Base-by-base conservation (phyloP, 495 filamentous ascomycete genomes). In the Aspergillus mulundensis region DNA sequence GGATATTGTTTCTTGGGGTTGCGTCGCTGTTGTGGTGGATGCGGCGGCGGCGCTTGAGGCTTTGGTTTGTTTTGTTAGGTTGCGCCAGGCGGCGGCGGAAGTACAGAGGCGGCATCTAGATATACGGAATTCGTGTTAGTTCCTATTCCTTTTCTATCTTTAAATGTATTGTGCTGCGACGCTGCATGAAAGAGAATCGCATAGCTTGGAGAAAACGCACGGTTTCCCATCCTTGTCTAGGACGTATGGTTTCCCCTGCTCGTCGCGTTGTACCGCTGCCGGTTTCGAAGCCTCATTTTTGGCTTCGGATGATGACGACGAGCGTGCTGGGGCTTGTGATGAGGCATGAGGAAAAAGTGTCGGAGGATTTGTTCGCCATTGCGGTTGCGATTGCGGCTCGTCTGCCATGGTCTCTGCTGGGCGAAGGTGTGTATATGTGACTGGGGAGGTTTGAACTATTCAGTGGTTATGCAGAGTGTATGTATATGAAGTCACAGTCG, bases 201-300 rank as follows among this genome's bases (percentile, higher is more conserved):
- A 34, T 5, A 21, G 38, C 7, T 19, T 7, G 30, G 54, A 45
- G 54, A n/a, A 34, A 8, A 47, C 45, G 15, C 32, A 47, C 45
- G 45, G 45, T 16, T 47, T 47, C 45, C 45, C 45, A 32, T 47
- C n/a, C 7, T 47, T 47, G 7, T 47, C 45, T 47, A 48, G 38
- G 36, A 70, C 90, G 72, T 78, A 97, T 94, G 93, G 94, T 74
- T 97, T 97, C 43, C 94, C 94, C 77, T 98, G 90, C 61, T 92
- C 89, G 42, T 87, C 94, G 32, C 38, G 97, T 75, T 3, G 96
- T 82, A 7, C 96, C 78, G 58, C 92, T 93, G 69, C 91, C 95
- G 52, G 42, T 20, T 18, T 19, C 7, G 64, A 50, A 52, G 63
- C 46, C 30, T 60, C 54, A 48, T 70, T 58, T 61, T 63, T 59